Evolutionary conservation across 2,329 filamentous ascomycete genomes (phyloP), one percentile per base, ranked within the genome.

Genomic region (Colletotrichum horii): DNA sequence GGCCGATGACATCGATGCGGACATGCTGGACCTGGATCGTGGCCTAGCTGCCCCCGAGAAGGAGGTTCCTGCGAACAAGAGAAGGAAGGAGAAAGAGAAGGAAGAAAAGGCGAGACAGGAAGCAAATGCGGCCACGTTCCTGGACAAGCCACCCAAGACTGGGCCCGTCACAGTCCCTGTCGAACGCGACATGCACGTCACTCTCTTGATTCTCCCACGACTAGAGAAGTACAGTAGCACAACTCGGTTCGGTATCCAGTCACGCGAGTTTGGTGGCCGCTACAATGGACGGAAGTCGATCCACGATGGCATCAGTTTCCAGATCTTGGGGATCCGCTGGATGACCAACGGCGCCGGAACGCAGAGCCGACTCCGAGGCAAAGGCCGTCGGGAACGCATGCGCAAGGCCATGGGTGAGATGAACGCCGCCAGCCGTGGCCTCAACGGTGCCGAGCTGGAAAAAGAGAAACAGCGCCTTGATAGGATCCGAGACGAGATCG

Each of bases 271-370:
- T 89, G 94, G 92, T 8, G 91, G 89, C 28, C 83, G 89, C 15
- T 89, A 86, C 70, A 83, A 84, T 28, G 83, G 82, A 8, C 83
- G 83, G 22, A 83, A 82, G 77, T 84, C 83, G 7, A 81, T 88
- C 16, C 96, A 98, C 81, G 96, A 98, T 79, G 96, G 96, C 4
- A 91, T 98, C 83, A 98, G 96, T 82, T 98, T 95, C 84, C 95
- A 94, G 89, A 91, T 99, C 64, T 89, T 93, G 76, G 92, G 92
- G 68, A 91, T 98, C 14, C 92, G 95, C 68, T 98, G 96, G 93
- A 94, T 98, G 1, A 93, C 95, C 77, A 90, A 92, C 77, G 96
- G 97, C 15, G 93, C 91, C 0, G 89, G 88, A 77, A 90, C 86
- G 72, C 89, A 91, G 80, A 88, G 88, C 32, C 84, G 90, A 62